phyloP scores from a whole-genome alignment of 2,329 filamentous ascomycete genomes.

The Fusarium nygamai region DNA sequence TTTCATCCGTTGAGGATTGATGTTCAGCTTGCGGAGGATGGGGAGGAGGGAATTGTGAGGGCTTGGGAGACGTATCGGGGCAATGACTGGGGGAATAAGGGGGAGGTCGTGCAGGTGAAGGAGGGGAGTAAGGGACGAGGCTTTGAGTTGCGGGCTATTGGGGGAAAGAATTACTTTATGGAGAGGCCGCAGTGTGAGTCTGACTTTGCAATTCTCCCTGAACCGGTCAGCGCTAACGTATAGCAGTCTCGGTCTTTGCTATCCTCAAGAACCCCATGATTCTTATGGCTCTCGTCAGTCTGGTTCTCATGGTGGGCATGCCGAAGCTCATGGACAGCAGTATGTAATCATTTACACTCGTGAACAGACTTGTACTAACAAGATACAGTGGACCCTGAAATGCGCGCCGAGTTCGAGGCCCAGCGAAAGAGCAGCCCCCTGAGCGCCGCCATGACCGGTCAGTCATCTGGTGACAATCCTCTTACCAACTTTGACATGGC shows the following conservation, averaged over 20 bases:
- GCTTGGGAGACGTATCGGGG: constrained; percentile 89
- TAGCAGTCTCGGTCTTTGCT: constrained; percentile 76
- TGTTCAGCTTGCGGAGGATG: constrained; percentile 52
- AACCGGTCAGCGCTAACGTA: constrained; percentile 1
- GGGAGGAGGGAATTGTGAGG: constrained; percentile 57
- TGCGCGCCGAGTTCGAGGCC: constrained; percentile 90
- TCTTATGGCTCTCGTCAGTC: constrained; percentile 83
- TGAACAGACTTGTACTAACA: neutral
- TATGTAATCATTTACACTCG: constrained; percentile 59
- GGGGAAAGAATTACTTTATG: constrained; percentile 78
- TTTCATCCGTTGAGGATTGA: constrained; percentile 88
- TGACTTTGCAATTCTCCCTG: neutral
- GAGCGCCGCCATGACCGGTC: constrained; percentile 61
- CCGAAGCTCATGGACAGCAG: constrained; percentile 96
- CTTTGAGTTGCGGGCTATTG: constrained; percentile 71
- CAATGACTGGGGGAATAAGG: constrained; percentile 90
- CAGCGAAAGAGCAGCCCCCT: constrained; percentile 82
- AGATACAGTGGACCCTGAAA: constrained; percentile 89
- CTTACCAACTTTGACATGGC: constrained; percentile 70
- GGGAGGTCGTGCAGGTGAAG: constrained; percentile 64
- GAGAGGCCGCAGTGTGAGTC: constrained; percentile 79
- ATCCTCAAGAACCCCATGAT: constrained; percentile 98
- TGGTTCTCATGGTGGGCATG: constrained; percentile 89
- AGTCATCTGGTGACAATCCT: constrained; percentile 51
- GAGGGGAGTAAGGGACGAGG: constrained; percentile 51